phyloP scores from a whole-genome alignment of 2,329 filamentous ascomycete genomes.

The Claviceps maximensis region DNA sequence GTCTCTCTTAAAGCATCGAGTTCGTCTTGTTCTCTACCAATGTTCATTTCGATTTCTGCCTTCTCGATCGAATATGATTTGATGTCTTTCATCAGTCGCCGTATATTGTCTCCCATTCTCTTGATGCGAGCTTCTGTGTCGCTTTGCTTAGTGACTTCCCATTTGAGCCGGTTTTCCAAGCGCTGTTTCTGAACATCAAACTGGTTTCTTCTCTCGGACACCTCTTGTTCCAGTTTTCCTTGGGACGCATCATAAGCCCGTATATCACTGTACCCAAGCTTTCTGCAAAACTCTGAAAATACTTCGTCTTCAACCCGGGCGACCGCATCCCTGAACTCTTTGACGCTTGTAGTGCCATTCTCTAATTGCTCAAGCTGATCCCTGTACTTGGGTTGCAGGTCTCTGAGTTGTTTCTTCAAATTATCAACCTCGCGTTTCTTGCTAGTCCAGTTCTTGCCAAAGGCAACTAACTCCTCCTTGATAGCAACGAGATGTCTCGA shows the following conservation, averaged over 20 bases:
- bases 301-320: slow-evolving; percentile 76
- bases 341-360: slow-evolving; percentile 35
- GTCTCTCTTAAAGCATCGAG: slow-evolving; percentile 62
- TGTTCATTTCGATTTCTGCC: slow-evolving; percentile 56
- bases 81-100: slow-evolving; percentile 56
- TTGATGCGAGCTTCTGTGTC: slow-evolving; percentile 57
- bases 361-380: slow-evolving; percentile 59
- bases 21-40: slow-evolving; percentile 61
- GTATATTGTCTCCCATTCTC: slow-evolving; percentile 50
- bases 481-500: slow-evolving; percentile 62
- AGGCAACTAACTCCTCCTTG: slow-evolving; percentile 61
- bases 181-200: slow-evolving; percentile 76
- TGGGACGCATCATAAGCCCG: slow-evolving; percentile 90
- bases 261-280: slow-evolving; percentile 78
- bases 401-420: slow-evolving; percentile 57
- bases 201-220: slow-evolving; percentile 70
- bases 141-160: slow-evolving; percentile 38
- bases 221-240: slow-evolving; percentile 82
- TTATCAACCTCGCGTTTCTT: slow-evolving; percentile 72
- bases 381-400: slow-evolving; percentile 64
- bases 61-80: slow-evolving; percentile 60
- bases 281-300: slow-evolving; percentile 73
- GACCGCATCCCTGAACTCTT: slow-evolving; percentile 49
- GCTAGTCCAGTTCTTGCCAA: slow-evolving; percentile 72
- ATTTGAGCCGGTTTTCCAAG: slow-evolving; percentile 48